These are phyloP conservation scores for Metschnikowia bowlesiae DNA, from an alignment of 805 yeast genomes.

Conservation along the genomic window DNA sequence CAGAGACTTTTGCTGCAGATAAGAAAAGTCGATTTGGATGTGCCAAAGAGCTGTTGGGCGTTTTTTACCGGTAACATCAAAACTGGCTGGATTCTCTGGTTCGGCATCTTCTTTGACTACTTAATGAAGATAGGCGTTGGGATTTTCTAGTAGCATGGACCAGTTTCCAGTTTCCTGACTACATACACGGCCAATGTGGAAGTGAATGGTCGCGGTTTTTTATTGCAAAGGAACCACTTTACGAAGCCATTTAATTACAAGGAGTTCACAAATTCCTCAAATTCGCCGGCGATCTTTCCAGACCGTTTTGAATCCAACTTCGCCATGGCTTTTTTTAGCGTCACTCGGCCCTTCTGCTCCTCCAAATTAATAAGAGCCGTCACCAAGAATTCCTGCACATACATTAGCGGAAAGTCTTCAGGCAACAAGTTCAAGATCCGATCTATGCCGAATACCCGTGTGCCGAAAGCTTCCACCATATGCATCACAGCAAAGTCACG, in stretches of 20 bases:
- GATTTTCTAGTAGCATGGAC: slow-evolving; percentile 26
- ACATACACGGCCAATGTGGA: too few relatives aligned
- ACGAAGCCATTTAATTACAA: too few relatives aligned
- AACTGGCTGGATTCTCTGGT: slow-evolving; percentile 66
- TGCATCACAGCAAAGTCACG: slow-evolving; percentile 24
- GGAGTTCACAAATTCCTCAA: slow-evolving; percentile 6
- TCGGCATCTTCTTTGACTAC: slow-evolving; percentile 66
- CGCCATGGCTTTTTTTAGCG: slow-evolving; percentile 25
- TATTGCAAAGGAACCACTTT: too few relatives aligned
- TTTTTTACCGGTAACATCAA: slow-evolving; percentile 72
- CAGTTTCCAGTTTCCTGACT: too few relatives aligned
- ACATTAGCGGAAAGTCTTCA: slow-evolving; percentile 25
- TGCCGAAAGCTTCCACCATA: slow-evolving; percentile 24
- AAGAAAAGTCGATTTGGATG: slow-evolving; percentile 67
- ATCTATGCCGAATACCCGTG: slow-evolving; percentile 15
- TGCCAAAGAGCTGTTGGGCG: slow-evolving; percentile 78
- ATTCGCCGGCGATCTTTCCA: slow-evolving; percentile 19
- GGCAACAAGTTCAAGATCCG: slow-evolving; percentile 32
- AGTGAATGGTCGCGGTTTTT: too few relatives aligned
- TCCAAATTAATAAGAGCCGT: slow-evolving; percentile 20
- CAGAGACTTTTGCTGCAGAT: slow-evolving; percentile 68
- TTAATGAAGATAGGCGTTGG: slow-evolving; percentile 45
- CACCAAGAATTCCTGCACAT: slow-evolving; percentile 25
- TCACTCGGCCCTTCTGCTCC: slow-evolving; percentile 13
- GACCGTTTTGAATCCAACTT: slow-evolving; percentile 26